phyloP scores from a whole-genome alignment of 169 alveolate genomes.

The Plasmodium billcollinsi region DNA sequence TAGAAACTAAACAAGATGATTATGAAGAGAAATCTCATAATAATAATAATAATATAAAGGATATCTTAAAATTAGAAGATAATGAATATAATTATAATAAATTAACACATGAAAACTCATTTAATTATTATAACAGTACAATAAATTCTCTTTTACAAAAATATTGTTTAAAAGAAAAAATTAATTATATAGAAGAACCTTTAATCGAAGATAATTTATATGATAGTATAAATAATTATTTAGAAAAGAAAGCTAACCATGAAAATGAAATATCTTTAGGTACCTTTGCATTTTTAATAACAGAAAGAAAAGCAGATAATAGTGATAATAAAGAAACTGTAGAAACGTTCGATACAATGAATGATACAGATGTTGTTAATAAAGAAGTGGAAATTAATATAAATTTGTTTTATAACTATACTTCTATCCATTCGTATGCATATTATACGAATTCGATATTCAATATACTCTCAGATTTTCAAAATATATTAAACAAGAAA shows the following conservation, averaged over 20 bases:
- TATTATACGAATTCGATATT: constrained; percentile 45
- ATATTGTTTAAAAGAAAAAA: constrained; percentile 59
- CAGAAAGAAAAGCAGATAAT: constrained; percentile 3
- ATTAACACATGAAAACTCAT: not conserved
- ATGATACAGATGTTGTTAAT: too few relatives aligned
- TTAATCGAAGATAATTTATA: constrained; percentile 46
- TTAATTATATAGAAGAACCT: constrained; percentile 29
- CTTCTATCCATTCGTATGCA: constrained; percentile 71
- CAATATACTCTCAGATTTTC: constrained; percentile 51
- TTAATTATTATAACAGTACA: constrained; percentile 45
- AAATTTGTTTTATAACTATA: constrained; percentile 58
- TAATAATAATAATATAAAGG: not conserved
- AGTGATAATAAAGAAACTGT: not conserved
- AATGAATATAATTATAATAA: not conserved
- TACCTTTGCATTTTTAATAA: constrained; percentile 24
- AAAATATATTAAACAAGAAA: constrained; percentile 12
- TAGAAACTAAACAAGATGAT: not conserved
- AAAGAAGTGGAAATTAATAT: constrained; percentile 39
- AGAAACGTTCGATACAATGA: too few relatives aligned
- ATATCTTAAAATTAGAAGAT: not conserved
- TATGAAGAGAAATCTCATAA: not conserved
- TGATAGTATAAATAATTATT: constrained; percentile 14
- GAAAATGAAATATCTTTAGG: constrained; percentile 44
- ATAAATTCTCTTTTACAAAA: constrained; percentile 30
- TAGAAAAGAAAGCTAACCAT: constrained; percentile 1